Evolutionary conservation across 805 yeast species (phyloP).

Genomic region (Saccharomyces kudriavzevii): DNA sequence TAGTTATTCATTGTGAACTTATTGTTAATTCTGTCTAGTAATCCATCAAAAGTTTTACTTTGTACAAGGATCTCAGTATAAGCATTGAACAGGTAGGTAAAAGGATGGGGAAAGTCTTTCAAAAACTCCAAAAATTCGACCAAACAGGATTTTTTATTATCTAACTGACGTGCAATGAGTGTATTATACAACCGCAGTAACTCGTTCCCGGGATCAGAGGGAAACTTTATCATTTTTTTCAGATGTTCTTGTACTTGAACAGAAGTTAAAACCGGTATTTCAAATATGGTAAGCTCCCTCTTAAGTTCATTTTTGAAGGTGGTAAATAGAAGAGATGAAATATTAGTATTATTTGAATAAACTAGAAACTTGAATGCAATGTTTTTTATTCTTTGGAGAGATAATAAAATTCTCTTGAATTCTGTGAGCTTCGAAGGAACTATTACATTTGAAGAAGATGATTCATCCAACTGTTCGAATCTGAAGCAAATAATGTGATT

Average conservation of each 20-base stretch:
- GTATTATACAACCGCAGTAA: background rate
- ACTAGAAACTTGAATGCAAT: background rate
- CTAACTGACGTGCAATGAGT: background rate
- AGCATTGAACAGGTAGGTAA: background rate
- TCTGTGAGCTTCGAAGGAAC: background rate
- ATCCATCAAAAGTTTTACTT: background rate
- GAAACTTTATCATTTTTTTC: background rate
- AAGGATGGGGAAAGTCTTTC: background rate
- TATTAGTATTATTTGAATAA: background rate
- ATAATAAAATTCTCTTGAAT: background rate
- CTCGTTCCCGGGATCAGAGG: background rate
- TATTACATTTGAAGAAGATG: background rate
- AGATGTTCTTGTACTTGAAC: background rate
- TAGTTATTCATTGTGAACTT: background rate
- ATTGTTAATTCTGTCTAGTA: background rate
- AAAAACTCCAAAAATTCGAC: background rate
- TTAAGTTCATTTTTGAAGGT: background rate
- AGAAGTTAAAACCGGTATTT: background rate
- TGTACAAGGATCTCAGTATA: background rate
- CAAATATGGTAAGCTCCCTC: background rate
- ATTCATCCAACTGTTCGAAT: background rate
- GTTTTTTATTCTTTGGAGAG: background rate
- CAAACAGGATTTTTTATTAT: background rate
- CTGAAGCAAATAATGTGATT: background rate
- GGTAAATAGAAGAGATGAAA: background rate